Base-by-base conservation (phyloP, 2,329 filamentous ascomycete genomes). In the Penicillium brasilianum region DNA sequence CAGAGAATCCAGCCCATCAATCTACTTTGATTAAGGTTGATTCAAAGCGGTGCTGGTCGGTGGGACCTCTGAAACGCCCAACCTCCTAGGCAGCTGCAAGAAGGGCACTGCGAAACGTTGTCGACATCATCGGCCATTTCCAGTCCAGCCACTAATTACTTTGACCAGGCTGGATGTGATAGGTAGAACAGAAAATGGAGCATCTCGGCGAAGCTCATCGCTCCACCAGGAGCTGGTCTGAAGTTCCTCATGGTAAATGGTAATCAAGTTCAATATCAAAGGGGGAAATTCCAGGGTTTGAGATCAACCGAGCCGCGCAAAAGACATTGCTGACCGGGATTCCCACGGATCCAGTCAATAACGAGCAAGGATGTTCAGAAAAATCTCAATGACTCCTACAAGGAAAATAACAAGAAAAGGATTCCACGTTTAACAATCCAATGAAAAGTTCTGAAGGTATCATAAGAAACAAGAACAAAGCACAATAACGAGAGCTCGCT, bases 401-500 rank as follows among this genome's bases (percentile, higher is more conserved):
- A 4, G 10, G 13, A 10, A 14, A 14, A 18, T 13, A 4, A 16
- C 16, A n/a, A 41, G 25, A 51, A 20, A 51, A 34, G 3, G 18
- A 22, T 2, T 9, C 3, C 50, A 25, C 2, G 13, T 14, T 50
- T n/a, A 30, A 37, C 28, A 41, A 8, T 14, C 9, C 2, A 48
- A 16, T 34, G 32, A 41, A 22, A n/a, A 59, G 49, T 36, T n/a
- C 16, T 39, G 32, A 43, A 59, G 43, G 57, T 59, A 55, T 59
- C 57, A 50, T 18, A 20, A 20, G 7, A 25, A 39, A 25, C 16
- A 50, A 30, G 11, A 8, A 50, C 48, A 50, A 28, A 18, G 30
- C n/a, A 11, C 25, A 34, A 50, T 9, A 20, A 50, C 22, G 2
- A 37, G 36, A 39, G 50, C 32, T 37, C 20, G 34, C 32, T 9